Conservation (phyloP, 108 stramenopile species). For the Seminavis robusta region DNA sequence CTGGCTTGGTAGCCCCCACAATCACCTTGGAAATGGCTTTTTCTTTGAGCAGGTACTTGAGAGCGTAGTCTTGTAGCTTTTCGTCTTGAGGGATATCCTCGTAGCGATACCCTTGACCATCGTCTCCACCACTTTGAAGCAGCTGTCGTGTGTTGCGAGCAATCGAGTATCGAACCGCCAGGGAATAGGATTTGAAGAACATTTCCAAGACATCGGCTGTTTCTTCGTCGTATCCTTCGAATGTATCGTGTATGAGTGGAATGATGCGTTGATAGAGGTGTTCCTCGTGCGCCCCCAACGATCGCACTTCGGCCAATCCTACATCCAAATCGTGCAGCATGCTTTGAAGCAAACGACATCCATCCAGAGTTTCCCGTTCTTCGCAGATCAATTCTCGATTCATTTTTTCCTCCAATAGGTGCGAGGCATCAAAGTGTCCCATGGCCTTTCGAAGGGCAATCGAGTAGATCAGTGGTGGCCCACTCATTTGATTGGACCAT, state of each 20-base stretch:
- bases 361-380: slow-evolving; percentile 84
- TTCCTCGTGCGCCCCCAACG: slow-evolving; percentile 75
- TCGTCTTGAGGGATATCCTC: slow-evolving; percentile 48
- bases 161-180: slow-evolving; percentile 73
- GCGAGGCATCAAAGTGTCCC: slow-evolving; percentile 81
- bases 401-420: slow-evolving; percentile 55
- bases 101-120: slow-evolving; percentile 24
- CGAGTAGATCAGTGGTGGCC: slow-evolving; percentile 60
- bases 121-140: slow-evolving; percentile 44
- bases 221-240: slow-evolving; percentile 80
- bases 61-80: slow-evolving; percentile 74
- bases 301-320: slow-evolving; percentile 49
- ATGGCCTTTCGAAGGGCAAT: slow-evolving; percentile 61
- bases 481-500: slow-evolving; percentile 49
- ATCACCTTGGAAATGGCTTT: slow-evolving; percentile 8
- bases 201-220: slow-evolving; percentile 59
- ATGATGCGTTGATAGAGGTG: slow-evolving; percentile 68
- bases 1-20: slow-evolving; percentile 2
- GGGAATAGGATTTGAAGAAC: slow-evolving; percentile 72
- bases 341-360: slow-evolving; percentile 76
- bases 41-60: slow-evolving; percentile 38
- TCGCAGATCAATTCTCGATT: slow-evolving; percentile 68
- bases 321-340: slow-evolving; percentile 84
- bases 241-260: slow-evolving; percentile 78
- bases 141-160: slow-evolving; percentile 74